phyloP scores from a whole-genome alignment of 2,329 filamentous ascomycete species.

The Saccharata proteae region DNA sequence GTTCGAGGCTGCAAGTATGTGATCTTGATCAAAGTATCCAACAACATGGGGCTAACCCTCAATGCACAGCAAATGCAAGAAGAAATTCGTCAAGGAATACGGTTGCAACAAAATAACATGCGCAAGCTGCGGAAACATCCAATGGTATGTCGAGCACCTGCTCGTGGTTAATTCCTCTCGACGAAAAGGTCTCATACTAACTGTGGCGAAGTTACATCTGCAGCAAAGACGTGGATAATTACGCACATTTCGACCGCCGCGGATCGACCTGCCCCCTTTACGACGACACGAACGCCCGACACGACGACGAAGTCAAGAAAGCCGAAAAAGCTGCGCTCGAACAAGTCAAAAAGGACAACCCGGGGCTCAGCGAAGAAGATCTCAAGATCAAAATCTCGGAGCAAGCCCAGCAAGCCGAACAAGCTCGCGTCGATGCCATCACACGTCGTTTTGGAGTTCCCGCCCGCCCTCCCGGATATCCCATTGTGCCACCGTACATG shows the following conservation, averaged over 20 bases:
- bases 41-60: constrained; percentile 1
- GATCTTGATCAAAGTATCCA: background rate
- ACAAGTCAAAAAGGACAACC: constrained; percentile 46
- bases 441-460: too few species aligned
- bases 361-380: constrained; percentile 45
- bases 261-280: constrained; percentile 52
- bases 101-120: constrained; percentile 84
- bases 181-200: constrained; percentile 20
- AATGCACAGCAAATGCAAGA: constrained; percentile 39
- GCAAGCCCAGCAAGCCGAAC: constrained; percentile 28
- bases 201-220: constrained; percentile 53
- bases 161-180: too few species aligned
- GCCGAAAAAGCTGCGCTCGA: constrained; percentile 49
- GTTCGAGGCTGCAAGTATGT: constrained; percentile 58
- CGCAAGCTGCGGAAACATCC: constrained; percentile 40
- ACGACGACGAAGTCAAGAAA: constrained; percentile 49
- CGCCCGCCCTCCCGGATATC: too few species aligned
- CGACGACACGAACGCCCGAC: constrained; percentile 47
- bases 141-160: constrained; percentile 36
- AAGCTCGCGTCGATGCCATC: constrained; percentile 10
- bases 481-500: too few species aligned
- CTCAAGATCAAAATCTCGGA: constrained; percentile 50
- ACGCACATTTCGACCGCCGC: constrained; percentile 56
- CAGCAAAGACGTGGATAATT: constrained; percentile 48
- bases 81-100: constrained; percentile 64